Conservation (phyloP, 2,329 filamentous ascomycete species). For the Byssothecium circinans region DNA sequence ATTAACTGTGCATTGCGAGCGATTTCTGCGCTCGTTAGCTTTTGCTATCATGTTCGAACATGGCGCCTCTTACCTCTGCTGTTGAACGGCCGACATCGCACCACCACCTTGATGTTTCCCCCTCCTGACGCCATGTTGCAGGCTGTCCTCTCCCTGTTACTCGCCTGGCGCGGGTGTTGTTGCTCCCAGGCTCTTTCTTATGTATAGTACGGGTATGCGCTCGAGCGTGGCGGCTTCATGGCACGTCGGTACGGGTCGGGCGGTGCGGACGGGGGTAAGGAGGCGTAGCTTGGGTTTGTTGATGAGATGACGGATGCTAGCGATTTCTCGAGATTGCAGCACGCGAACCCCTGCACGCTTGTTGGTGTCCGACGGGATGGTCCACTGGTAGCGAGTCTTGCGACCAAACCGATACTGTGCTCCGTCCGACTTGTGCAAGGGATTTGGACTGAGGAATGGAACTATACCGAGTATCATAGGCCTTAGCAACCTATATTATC, state of each 20-base stretch:
- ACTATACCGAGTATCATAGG: too few species aligned
- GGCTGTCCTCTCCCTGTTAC: conserved; percentile 5
- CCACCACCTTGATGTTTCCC: conserved; percentile 99
- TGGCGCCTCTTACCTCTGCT: conserved; percentile 68
- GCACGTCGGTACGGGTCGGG: conserved; percentile 19
- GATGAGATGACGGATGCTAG: conserved; percentile 18
- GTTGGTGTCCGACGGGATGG: too few species aligned
- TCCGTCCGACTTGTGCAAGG: too few species aligned
- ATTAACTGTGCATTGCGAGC: conserved; percentile 94
- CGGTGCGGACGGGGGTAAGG: conserved; percentile 18
- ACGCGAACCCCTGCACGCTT: conserved; percentile 23
- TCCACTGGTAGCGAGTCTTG: too few species aligned
- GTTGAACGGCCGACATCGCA: conserved; percentile 94
- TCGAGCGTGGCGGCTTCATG: conserved; percentile 30
- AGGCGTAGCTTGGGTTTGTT: conserved; percentile 26
- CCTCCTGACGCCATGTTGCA: conserved; percentile 69
- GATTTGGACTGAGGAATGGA: too few species aligned
- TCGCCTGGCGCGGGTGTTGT: conserved; percentile 6
- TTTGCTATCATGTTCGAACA: neutral
- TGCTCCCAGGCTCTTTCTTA: neutral
- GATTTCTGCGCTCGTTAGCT: conserved; percentile 63
- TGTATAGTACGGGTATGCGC: conserved; percentile 24
- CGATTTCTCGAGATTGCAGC: conserved; percentile 22
- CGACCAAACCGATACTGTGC: too few species aligned
- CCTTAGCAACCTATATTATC: too few species aligned